phyloP scores from a whole-genome alignment of 2,329 filamentous ascomycete genomes.

The Venturia carpophila region DNA sequence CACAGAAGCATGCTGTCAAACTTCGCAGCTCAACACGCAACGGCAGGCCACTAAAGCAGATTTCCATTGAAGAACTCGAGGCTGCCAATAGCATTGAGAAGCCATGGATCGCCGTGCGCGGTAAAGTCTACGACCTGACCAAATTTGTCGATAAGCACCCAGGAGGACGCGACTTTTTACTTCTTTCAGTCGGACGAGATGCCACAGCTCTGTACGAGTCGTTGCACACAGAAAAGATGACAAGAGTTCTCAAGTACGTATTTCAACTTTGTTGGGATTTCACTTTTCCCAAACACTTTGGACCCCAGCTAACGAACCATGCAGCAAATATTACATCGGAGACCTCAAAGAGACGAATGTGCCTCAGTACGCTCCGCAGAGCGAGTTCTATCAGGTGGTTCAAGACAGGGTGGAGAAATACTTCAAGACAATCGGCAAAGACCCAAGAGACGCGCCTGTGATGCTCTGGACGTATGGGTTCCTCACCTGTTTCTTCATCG shows the following conservation, averaged over 20 bases:
- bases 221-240: conserved; percentile 16
- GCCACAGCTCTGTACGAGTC: conserved; percentile 16
- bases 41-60: neutral
- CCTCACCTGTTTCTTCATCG: conserved; percentile 11
- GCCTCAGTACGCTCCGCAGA: conserved; percentile 12
- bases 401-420: conserved; percentile 12
- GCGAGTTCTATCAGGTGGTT: conserved; percentile 13
- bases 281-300: neutral
- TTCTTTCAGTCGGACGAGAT: conserved; percentile 13
- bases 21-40: neutral
- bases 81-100: conserved; percentile 15
- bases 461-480: conserved; percentile 13
- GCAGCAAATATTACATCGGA: conserved; percentile 17
- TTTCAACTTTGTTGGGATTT: neutral
- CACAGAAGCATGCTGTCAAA: conserved; percentile 5
- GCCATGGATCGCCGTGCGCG: conserved; percentile 17
- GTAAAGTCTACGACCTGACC: conserved; percentile 17
- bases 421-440: conserved; percentile 14
- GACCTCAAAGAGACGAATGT: conserved; percentile 16
- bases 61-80: conserved; percentile 17
- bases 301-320: neutral
- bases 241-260: conserved; percentile 14
- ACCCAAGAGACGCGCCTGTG: conserved; percentile 13
- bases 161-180: conserved; percentile 14
- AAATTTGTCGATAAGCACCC: conserved; percentile 17